Evolutionary conservation across 257 asterid species (phyloP), one percentile per base, ranked within the genome.

Genomic region (Solanum peruvianum): DNA sequence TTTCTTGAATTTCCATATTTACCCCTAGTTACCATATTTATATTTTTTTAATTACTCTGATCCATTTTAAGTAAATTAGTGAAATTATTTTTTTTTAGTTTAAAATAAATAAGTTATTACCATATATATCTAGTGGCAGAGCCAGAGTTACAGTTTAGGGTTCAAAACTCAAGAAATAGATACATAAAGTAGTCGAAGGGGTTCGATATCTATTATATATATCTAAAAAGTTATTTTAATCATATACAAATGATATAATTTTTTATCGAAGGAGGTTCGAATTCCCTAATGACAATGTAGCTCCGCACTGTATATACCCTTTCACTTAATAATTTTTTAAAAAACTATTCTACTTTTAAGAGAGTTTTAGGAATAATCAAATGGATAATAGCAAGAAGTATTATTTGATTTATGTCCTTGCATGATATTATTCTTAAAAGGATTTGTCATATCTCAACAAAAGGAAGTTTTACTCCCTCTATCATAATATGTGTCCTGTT

Each of bases 121-220:
- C 64, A 56, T 2, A 33, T 3, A 33, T 33, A 33, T 33, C 35
- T 33, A 33, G 35, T 33, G 35, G 35, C 35, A 33, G 35, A 33
- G 35, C 35, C 35, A 33, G 35, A 33, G 5, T 3, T 33, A 33
- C 3, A 31, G 33, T 31, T 0, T 0, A 31, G 33, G 3, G 3
- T 31, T 31, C 33, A 3, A 31, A 31, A 31, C 0, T 31, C 3
- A 31, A 31, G 33, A 31, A 31, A 31, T 31, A 31, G 33, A 31
- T 31, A 31, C 5, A 33, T 1, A 0, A 33, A 33, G 35, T 33
- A 33, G 35, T 1, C 5, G 0, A 33, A 33, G 5, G 35, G 0
- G 5, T 33, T 33, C 35, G 35, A 33, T 0, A 33, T 33, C 35
- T 33, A 33, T 1, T 33, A 33, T 33, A 0, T 33, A 33, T 33